phyloP scores from a whole-genome alignment of 106 monocot genomes.

The Apostasia shenzhenica region DNA sequence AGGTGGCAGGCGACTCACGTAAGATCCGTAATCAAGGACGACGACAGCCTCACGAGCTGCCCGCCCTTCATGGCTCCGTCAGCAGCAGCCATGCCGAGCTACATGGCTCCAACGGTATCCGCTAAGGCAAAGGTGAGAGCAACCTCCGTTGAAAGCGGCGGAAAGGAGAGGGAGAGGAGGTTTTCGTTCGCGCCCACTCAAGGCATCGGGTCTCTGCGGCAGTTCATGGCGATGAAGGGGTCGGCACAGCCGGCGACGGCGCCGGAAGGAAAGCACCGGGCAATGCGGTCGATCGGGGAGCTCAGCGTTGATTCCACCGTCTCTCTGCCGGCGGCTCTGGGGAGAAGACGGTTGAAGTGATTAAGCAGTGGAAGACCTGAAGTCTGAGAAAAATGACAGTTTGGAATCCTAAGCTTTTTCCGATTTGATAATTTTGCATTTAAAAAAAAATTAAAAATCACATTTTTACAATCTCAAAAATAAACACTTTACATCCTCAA shows the following conservation, averaged over 20 bases:
- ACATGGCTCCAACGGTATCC: conserved; percentile 79
- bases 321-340: conserved; percentile 62
- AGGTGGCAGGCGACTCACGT: background rate
- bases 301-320: conserved; percentile 67
- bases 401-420: too few relatives aligned
- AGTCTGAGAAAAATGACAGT: too few relatives aligned
- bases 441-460: too few relatives aligned
- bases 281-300: conserved; percentile 38
- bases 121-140: conserved; percentile 65
- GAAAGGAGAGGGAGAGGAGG: conserved; percentile 21
- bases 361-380: too few relatives aligned
- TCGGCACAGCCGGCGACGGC: background rate
- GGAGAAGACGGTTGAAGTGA: conserved; percentile 45
- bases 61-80: conserved; percentile 26
- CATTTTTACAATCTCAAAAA: too few relatives aligned
- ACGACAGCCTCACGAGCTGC: conserved; percentile 86
- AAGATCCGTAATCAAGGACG: conserved; percentile 25
- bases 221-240: conserved; percentile 2
- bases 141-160: background rate
- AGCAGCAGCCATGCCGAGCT: conserved; percentile 30
- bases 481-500: too few relatives aligned
- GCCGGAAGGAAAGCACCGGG: conserved; percentile 34
- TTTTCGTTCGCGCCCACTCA: conserved; percentile 42
- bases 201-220: conserved; percentile 30
- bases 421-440: too few relatives aligned